Base-by-base conservation (phyloP, 1,139 yeast species). In the Tardiomyces blankii region DNA sequence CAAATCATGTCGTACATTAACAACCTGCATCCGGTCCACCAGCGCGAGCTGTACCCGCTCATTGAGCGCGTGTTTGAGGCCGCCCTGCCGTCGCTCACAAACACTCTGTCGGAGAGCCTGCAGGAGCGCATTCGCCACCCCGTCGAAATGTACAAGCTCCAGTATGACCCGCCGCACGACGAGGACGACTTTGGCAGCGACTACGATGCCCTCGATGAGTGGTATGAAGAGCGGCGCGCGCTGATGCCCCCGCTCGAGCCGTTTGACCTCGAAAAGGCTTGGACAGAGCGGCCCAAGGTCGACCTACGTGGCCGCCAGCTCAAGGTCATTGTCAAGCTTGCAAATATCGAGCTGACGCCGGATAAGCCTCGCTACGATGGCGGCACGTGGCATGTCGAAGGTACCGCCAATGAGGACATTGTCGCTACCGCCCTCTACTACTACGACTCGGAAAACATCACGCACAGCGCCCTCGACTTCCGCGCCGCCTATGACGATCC, bases 341-440 rank as follows among this genome's bases (percentile, higher is more conserved):
- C 74, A 21, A 65, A 68, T 49, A 72, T 72, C 46, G 43, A 46
- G 44, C 59, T 70, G 44, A 69, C 72, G 2, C 74, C 75, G 0
- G 71, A 69, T 40, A 62, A 62, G 18, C 72, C 74, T 11, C 47
- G 41, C 2, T 72, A 71, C 45, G 44, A 53, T 1, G 75, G 75
- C 5, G 75, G 75, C 0, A 51, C 69, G 2, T 71, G 75, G 75
- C 75, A 72, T 46, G 64, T 70, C 0, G 76, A 72, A 52, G 76
- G 75, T 1, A 61, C 68, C 2, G 60, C 64, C 40, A 66, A 66
- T 49, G 76, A 72, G 54, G 69, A 68, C 50, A 71, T 72, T 42
- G 65, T 71, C 2, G 73, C 73, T 2, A 69, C 74, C 1, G 59
- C 65, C 1, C 54, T 71, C 39, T 71, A 70, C 56, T 71, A 71